Base-by-base conservation (phyloP, 768 basidiomycete genomes). In the Auriculariales sp. region DNA sequence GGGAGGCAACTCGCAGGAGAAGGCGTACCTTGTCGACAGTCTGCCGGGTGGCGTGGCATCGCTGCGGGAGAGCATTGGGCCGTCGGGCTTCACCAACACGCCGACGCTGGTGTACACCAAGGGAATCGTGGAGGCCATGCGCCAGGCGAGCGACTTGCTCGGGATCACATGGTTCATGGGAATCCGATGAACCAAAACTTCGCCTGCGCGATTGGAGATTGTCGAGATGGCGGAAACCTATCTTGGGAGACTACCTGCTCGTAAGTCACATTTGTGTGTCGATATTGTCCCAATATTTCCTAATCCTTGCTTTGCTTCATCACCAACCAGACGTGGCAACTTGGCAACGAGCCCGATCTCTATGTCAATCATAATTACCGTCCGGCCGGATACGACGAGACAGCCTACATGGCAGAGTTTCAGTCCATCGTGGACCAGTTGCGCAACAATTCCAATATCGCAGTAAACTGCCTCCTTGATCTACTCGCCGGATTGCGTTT, bases 1-100 rank as follows among this genome's bases (percentile, higher is more conserved):
- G 12, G 75, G 75, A 17, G 75, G 75, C 27, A 77, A 77, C 60
- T 68, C 68, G 9, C 75, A 77, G 55, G 75, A 77, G 50, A 65
- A 55, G 11, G 61, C 59, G 25, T 56, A 60, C 15, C 54, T 66
- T n/a, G 64, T 60, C 15, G 45, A 33, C 29, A 51, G 54, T 48
- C 59, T 55, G 51, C 52, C 47, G 28, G 35, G 36, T 25, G 39
- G 19, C 17, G 39, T 63, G 9, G 71, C 71, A 22, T 63, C 83
- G 24, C 65, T 73, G 44, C 86, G 84, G 60, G 59, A 64, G 49
- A 58, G 58, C 17, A 52, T 45, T 11, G 52, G 42, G 30, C 45
- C 49, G 3, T 46, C 28, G 28, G 52, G 55, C 49, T 58, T 55
- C 49, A 68, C 68, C 47, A 68, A 68, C 11, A 69, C 70, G 57